Conservation (phyloP, 1,284 basidiomycete species). For the Thecaphora thlaspeos region DNA sequence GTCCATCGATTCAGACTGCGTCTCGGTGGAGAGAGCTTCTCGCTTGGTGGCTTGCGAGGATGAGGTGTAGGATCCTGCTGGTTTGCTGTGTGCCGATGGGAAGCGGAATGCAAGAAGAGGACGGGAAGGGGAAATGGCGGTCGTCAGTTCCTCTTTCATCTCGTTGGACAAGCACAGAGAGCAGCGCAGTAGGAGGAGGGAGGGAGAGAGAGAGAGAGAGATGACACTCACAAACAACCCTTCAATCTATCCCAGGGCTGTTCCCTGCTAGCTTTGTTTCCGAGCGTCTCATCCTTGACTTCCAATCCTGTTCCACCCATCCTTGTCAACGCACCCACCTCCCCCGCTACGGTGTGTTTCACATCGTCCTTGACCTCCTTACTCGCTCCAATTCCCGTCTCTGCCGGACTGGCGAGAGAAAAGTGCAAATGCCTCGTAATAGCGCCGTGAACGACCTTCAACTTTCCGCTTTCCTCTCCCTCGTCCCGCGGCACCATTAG, state of each 20-base stretch:
- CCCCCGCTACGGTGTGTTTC: too few species aligned
- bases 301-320: neutral
- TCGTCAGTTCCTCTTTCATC: too few species aligned
- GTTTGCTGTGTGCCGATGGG: too few species aligned
- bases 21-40: neutral
- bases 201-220: neutral
- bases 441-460: conserved; percentile 19
- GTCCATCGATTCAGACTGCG: neutral
- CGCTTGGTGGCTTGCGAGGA: neutral
- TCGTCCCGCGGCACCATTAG: conserved; percentile 29
- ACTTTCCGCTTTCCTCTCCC: conserved; percentile 13
- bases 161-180: too few species aligned
- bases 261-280: neutral
- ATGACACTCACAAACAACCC: neutral
- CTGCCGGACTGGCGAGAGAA: conserved; percentile 22
- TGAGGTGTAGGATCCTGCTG: neutral
- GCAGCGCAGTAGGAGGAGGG: too few species aligned
- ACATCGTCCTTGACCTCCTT: neutral
- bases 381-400: conserved; percentile 2
- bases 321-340: neutral
- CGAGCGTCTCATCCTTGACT: neutral
- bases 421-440: conserved; percentile 22
- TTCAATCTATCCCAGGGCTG: neutral
- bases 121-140: too few species aligned
- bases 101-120: too few species aligned